phyloP scores from a whole-genome alignment of 148 eudicot genomes.

The Rheum nobile region DNA sequence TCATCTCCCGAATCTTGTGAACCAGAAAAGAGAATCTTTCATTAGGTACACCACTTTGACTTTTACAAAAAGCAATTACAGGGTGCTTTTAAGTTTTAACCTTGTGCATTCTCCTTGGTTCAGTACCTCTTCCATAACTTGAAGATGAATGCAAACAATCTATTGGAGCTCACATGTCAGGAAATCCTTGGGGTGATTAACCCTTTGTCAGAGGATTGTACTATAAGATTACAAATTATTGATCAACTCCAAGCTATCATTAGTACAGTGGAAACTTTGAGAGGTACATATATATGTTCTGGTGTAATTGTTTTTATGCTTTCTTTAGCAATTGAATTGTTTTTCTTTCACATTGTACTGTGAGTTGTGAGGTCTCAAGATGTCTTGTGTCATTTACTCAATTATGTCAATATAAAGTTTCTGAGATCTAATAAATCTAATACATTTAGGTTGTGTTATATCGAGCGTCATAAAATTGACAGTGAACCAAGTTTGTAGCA shows the following conservation, averaged over 20 bases:
- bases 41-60: neutral
- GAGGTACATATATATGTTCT: conserved; percentile 39
- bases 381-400: neutral
- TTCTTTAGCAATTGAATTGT: neutral
- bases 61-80: neutral
- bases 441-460: too few species aligned
- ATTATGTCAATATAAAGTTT: neutral
- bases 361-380: neutral
- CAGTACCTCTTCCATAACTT: conserved; percentile 11
- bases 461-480: neutral
- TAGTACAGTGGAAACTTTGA: conserved; percentile 55
- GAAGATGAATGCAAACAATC: conserved; percentile 34
- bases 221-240: conserved; percentile 43
- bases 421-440: neutral
- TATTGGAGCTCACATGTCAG: conserved; percentile 40
- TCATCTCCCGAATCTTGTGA: neutral
- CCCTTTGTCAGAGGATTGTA: conserved; percentile 54
- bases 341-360: neutral
- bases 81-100: neutral
- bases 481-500: neutral
- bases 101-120: neutral
- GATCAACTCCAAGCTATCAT: conserved; percentile 39
- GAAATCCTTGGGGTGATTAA: conserved; percentile 50
- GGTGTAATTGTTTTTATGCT: neutral
- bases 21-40: neutral